These are phyloP conservation scores for Lupinus albus DNA, from an alignment of 306 rosid species.

Conservation along the genomic window DNA sequence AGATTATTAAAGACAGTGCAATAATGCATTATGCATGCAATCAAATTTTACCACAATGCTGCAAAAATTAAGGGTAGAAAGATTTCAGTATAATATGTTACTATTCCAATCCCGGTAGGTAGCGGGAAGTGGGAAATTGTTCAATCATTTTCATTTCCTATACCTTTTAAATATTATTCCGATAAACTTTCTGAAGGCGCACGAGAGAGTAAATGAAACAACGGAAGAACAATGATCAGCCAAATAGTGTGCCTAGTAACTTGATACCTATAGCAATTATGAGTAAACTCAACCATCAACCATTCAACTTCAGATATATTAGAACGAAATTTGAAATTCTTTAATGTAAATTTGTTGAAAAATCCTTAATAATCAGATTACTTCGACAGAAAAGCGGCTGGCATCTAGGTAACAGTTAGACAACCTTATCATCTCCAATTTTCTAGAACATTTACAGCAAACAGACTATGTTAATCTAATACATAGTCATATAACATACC, in stretches of 20 bases:
- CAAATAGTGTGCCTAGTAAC: not conserved
- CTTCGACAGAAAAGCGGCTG: not conserved
- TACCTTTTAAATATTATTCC: not conserved
- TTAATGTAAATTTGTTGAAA: not conserved
- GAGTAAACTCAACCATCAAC: not conserved
- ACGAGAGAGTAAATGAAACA: not conserved
- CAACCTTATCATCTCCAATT: not conserved
- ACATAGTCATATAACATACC: not conserved
- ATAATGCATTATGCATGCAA: not conserved
- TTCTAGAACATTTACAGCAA: constrained; percentile 8
- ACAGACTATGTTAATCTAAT: not conserved
- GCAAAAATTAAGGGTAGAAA: not conserved
- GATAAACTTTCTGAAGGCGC: not conserved
- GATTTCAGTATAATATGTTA: not conserved
- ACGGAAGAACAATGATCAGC: not conserved
- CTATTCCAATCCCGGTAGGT: not conserved
- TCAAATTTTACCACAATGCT: not conserved
- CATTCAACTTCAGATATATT: not conserved
- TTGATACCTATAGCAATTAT: not conserved
- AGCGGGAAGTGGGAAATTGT: not conserved
- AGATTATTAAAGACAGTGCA: not conserved
- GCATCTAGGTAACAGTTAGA: constrained; percentile 1
- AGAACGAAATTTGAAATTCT: not conserved
- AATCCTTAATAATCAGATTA: not conserved
- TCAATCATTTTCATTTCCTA: not conserved